These are phyloP conservation scores for Penicillium thymicola DNA, from an alignment of 2,329 filamentous ascomycete genomes.

Conservation along the genomic window DNA sequence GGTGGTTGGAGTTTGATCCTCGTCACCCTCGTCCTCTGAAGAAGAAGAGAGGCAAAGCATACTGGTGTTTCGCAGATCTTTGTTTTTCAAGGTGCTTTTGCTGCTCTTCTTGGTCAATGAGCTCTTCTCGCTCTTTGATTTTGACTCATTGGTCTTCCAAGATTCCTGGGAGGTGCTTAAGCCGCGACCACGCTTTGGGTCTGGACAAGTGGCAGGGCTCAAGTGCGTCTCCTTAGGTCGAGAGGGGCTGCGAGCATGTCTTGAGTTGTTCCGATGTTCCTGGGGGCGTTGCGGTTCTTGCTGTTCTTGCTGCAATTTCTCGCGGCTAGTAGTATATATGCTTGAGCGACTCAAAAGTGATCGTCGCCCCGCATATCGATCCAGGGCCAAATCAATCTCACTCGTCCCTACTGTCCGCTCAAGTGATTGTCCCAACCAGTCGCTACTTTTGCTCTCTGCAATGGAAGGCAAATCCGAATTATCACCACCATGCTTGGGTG, in stretches of 20 bases:
- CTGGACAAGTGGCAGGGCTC: conserved; percentile 21
- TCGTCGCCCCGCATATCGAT: conserved; percentile 27
- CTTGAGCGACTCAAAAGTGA: conserved; percentile 26
- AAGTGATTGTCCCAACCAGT: conserved; percentile 26
- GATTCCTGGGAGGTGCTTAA: conserved; percentile 20
- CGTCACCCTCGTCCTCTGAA: conserved; percentile 45
- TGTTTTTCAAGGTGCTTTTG: conserved; percentile 36
- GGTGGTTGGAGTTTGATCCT: conserved; percentile 25
- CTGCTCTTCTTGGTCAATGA: conserved; percentile 38
- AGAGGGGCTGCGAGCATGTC: conserved; percentile 23
- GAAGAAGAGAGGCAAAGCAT: conserved; percentile 50
- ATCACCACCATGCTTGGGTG: conserved; percentile 14
- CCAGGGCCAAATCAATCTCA: conserved; percentile 34
- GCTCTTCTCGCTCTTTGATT: conserved; percentile 19
- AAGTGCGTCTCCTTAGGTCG: conserved; percentile 27
- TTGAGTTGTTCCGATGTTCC: conserved; percentile 15
- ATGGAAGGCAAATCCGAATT: conserved; percentile 18
- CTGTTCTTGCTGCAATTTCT: conserved; percentile 19
- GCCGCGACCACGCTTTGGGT: conserved; percentile 12
- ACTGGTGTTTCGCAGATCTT: conserved; percentile 45
- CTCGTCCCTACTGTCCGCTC: conserved; percentile 33
- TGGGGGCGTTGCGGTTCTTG: conserved; percentile 18
- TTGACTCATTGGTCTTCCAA: conserved; percentile 13
- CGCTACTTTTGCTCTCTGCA: conserved; percentile 19
- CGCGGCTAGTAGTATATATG: conserved; percentile 23